phyloP scores from a whole-genome alignment of 331 rosid genomes.

The Erythrophleum ivorense region DNA sequence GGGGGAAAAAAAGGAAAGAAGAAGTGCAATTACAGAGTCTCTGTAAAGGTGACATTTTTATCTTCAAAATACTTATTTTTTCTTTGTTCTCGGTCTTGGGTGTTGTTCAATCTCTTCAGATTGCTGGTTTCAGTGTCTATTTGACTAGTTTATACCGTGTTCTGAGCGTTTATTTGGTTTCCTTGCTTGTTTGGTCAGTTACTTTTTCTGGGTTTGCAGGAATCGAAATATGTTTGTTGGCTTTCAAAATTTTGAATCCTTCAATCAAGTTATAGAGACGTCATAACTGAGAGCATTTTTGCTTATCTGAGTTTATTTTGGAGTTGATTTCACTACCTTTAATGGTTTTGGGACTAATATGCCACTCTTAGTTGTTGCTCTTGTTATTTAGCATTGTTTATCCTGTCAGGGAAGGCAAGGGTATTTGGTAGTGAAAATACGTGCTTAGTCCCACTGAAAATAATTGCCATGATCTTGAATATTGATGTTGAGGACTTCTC shows the following conservation, averaged over 20 bases:
- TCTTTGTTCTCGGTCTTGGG: background rate
- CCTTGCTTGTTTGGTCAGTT: background rate
- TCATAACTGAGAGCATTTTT: background rate
- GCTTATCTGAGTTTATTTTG: conserved; percentile 1
- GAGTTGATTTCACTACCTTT: background rate
- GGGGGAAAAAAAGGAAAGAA: background rate
- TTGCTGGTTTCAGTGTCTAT: background rate
- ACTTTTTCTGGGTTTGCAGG: conserved; percentile 24
- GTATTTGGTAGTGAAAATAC: background rate
- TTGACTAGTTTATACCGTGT: background rate
- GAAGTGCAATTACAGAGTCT: background rate
- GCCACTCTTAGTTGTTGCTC: background rate
- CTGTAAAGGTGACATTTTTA: conserved; percentile 12
- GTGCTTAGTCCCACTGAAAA: background rate
- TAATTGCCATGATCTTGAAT: conserved; percentile 22
- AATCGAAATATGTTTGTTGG: background rate
- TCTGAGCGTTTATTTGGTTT: background rate
- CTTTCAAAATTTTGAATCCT: background rate
- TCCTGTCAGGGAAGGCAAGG: conserved; percentile 10
- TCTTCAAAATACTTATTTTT: background rate
- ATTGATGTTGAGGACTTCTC: conserved; percentile 30
- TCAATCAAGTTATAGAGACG: background rate
- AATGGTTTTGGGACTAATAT: background rate
- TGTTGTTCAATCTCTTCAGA: background rate
- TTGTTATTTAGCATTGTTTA: conserved; percentile 3